Evolutionary conservation across 306 rosid species (phyloP).

Genomic region (Fagus sylvatica): DNA sequence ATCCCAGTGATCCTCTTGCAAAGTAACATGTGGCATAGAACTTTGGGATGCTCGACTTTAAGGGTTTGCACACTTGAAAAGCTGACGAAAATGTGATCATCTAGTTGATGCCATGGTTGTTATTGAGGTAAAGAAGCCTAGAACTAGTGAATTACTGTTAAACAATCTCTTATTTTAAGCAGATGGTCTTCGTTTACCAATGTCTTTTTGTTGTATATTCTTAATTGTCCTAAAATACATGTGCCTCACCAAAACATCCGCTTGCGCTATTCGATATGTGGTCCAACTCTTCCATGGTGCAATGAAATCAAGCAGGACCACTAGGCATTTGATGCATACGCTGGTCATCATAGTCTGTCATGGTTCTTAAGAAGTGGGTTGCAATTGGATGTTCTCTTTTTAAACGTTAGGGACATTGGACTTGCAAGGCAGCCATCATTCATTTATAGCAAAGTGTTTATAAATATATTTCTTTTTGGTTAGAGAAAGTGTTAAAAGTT

Average conservation of each 20-base stretch:
- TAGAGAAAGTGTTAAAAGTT: background rate
- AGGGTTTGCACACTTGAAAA: background rate
- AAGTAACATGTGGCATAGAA: conserved; percentile 34
- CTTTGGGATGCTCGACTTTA: conserved; percentile 26
- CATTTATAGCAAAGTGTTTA: background rate
- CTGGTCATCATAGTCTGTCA: conserved; percentile 21
- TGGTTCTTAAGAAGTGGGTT: conserved; percentile 30
- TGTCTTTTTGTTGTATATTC: conserved; percentile 4
- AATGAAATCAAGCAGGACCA: background rate
- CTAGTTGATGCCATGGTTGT: background rate
- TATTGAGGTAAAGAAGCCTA: background rate
- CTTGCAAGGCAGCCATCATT: background rate
- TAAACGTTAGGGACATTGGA: background rate
- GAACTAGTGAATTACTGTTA: background rate
- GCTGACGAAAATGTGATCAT: background rate
- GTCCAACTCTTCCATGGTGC: conserved; percentile 18
- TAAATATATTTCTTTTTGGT: background rate
- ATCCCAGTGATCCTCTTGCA: conserved; percentile 53
- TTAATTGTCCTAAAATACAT: background rate
- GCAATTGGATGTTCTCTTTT: conserved; percentile 11
- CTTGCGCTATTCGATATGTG: background rate
- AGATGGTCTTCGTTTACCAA: background rate
- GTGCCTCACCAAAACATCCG: background rate
- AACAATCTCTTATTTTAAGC: background rate
- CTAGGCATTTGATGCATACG: conserved; percentile 11